phyloP scores from a whole-genome alignment of 768 basidiomycete genomes.

The Boletus insuetus region DNA sequence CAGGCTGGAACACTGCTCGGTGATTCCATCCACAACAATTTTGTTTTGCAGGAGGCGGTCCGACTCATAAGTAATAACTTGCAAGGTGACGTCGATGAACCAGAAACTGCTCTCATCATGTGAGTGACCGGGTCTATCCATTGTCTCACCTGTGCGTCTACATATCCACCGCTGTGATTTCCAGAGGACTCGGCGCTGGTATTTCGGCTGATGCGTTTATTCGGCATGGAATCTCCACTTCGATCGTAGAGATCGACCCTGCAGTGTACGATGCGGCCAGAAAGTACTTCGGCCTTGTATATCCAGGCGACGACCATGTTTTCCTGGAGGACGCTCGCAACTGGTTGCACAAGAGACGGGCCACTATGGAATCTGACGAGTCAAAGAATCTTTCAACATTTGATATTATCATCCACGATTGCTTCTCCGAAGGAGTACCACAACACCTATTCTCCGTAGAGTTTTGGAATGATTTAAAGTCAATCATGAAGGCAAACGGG shows the following conservation, averaged over 20 bases:
- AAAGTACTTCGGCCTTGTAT: constrained; percentile 74
- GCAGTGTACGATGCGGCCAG: constrained; percentile 83
- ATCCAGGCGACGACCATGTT: constrained; percentile 56
- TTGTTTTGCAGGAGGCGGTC: constrained; percentile 83
- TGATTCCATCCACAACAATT: constrained; percentile 81
- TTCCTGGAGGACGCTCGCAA: constrained; percentile 75
- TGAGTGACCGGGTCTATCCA: constrained; percentile 33
- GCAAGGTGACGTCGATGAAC: constrained; percentile 33
- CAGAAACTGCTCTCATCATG: constrained; percentile 70
- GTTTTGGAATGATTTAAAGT: constrained; percentile 75
- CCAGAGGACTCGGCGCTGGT: constrained; percentile 86
- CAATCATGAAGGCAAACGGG: constrained; percentile 64
- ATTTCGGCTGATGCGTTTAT: constrained; percentile 75
- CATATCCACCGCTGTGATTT: not conserved
- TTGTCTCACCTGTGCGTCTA: constrained; percentile 5
- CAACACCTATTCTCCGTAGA: constrained; percentile 79
- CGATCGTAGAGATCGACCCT: constrained; percentile 92
- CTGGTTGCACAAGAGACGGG: constrained; percentile 54
- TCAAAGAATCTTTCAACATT: constrained; percentile 32
- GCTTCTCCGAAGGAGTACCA: constrained; percentile 93
- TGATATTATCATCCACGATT: constrained; percentile 84
- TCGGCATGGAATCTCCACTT: constrained; percentile 65
- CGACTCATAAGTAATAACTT: constrained; percentile 60
- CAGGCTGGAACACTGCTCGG: constrained; percentile 54
- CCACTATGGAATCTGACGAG: constrained; percentile 23